Evolutionary conservation across 1,139 yeast species (phyloP).

Genomic region (Hemisphaericaspora xylofermentans): DNA sequence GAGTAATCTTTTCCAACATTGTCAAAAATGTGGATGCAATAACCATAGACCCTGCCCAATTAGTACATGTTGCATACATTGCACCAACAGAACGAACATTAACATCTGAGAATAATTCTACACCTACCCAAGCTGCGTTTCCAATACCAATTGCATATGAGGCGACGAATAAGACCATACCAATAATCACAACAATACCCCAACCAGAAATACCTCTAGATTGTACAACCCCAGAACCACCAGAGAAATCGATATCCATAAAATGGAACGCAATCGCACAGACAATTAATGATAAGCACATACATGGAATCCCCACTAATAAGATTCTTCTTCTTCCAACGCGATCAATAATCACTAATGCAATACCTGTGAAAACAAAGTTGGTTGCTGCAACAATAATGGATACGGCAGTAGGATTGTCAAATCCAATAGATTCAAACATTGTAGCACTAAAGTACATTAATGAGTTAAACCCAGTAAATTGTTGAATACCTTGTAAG

Average conservation of each 20-base stretch:
- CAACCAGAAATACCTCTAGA: constrained; percentile 63
- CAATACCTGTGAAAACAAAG: constrained; percentile 78
- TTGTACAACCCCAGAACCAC: constrained; percentile 42
- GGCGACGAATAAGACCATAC: constrained; percentile 85
- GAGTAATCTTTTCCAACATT: constrained; percentile 89
- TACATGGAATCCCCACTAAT: constrained; percentile 72
- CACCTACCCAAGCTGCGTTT: constrained; percentile 97
- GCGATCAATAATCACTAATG: constrained; percentile 78
- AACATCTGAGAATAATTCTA: constrained; percentile 86
- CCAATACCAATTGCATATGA: constrained; percentile 93
- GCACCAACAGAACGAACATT: constrained; percentile 90
- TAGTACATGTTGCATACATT: constrained; percentile 87
- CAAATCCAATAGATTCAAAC: constrained; percentile 84
- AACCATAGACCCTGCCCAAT: constrained; percentile 93
- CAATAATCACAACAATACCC: constrained; percentile 82
- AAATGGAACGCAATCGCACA: constrained; percentile 90
- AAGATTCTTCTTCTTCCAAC: constrained; percentile 84
- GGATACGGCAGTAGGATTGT: constrained; percentile 88
- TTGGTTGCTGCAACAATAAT: constrained; percentile 90
- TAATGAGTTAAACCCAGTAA: constrained; percentile 91
- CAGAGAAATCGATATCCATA: constrained; percentile 57
- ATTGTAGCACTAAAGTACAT: constrained; percentile 93
- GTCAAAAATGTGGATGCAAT: constrained; percentile 91
- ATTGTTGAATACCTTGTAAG: constrained; percentile 91
- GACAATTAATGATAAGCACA: constrained; percentile 71